Base-by-base conservation (phyloP, 306 rosid species). In the Vigna radiata region DNA sequence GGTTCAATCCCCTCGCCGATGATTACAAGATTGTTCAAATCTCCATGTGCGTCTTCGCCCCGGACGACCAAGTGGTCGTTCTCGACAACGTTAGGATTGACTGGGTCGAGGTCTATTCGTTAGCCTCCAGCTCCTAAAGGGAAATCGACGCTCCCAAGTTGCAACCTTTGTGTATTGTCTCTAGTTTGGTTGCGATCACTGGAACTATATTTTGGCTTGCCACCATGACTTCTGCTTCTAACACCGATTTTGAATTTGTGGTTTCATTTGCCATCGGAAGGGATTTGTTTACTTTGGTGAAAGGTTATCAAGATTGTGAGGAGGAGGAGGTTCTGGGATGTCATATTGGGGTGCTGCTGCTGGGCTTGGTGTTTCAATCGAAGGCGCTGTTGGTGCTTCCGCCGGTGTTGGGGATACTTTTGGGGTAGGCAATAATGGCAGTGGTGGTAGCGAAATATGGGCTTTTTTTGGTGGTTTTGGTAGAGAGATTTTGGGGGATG, bases 391-490 rank as follows among this genome's bases (percentile, higher is more conserved):
- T 65, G 90, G 89, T 55, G 89, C 77, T 60, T 85, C 77, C 8
- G 53, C 85, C 3, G 95, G 93, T 44, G 92, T 17, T 55, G 97
- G 97, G 17, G 96, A 65, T 41, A 41, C 84, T 53, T 74, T 70
- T 7, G 96, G 80, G 16, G 31, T 88, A 55, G 92, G 78, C 13
- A 85, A 70, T 31, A 31, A 31, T 31, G 36, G 5, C 21, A 88
- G 73, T 21, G 70, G 43, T 29, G 83, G 83, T n/a, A 47, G 11
- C 68, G 19, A 62, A 59, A 63, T 36, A 8, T 27, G 69, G 8
- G 69, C 69, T 17, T 61, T 49, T n/a, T 74, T 63, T 8, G 93
- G 96, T 14, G 88, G 87, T 25, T 63, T 86, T 54, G 93, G 93
- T 25, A 91, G 85, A 49, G 91, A 85, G 53, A 67, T 81, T 54